These are phyloP conservation scores for Rhizopogon hawkerae DNA, from an alignment of 1,284 basidiomycete species.

Conservation along the genomic window DNA sequence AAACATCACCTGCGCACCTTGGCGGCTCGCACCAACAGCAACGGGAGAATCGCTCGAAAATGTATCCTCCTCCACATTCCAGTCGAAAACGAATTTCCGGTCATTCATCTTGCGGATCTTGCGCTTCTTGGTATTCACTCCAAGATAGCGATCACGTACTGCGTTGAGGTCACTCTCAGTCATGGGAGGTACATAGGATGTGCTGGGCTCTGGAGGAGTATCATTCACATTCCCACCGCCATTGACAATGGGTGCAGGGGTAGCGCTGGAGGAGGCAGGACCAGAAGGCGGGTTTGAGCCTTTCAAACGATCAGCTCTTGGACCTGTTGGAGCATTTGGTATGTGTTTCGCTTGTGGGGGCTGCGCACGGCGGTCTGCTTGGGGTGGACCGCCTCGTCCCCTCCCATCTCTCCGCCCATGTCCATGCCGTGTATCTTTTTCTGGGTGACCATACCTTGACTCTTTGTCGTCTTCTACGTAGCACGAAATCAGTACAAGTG, in stretches of 20 bases:
- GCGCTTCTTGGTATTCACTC: slow-evolving; percentile 86
- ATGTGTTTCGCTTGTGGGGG: slow-evolving; percentile 28
- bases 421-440: slow-evolving; percentile 36
- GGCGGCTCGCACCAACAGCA: slow-evolving; percentile 56
- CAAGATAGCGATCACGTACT: slow-evolving; percentile 83
- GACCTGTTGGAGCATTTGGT: slow-evolving; percentile 69
- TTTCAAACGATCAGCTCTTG: slow-evolving; percentile 63
- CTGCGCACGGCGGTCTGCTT: slow-evolving; percentile 25
- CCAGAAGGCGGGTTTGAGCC: slow-evolving; percentile 25
- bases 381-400: slow-evolving; percentile 20
- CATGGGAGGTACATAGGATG: slow-evolving; percentile 60
- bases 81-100: slow-evolving; percentile 97
- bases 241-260: slow-evolving; percentile 33
- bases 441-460: slow-evolving; percentile 40
- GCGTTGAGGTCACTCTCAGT: slow-evolving; percentile 67
- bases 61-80: slow-evolving; percentile 93
- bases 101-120: slow-evolving; percentile 90
- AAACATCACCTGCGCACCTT: slow-evolving; percentile 80
- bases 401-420: slow-evolving; percentile 31
- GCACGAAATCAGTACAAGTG: slow-evolving; percentile 13
- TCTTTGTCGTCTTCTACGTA: slow-evolving; percentile 53
- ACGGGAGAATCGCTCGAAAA: slow-evolving; percentile 59
- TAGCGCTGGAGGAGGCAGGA: slow-evolving; percentile 22
- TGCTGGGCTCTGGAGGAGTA: slow-evolving; percentile 27
- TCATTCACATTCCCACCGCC: slow-evolving; percentile 8